Conservation (phyloP, 202 grass and related monocot species). For the Thinopyrum obtusiflorum region DNA sequence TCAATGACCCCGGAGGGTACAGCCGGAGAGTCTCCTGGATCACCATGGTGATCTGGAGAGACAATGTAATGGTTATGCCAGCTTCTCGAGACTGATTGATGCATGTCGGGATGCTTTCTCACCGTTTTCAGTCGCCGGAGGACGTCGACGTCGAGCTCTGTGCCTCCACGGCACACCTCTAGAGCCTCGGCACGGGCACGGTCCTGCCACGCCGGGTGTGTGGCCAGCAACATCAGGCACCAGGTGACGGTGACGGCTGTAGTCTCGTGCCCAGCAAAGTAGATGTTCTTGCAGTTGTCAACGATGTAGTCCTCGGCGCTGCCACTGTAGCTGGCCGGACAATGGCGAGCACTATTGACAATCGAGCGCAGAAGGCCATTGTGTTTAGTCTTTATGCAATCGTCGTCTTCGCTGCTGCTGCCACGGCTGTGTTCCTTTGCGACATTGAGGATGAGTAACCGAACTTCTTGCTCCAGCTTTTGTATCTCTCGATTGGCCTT, state of each 20-base stretch:
- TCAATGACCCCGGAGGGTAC: no score
- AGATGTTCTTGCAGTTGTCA: slow-evolving; percentile 62
- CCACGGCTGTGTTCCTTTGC: slow-evolving; percentile 19
- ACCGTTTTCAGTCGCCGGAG: slow-evolving; percentile 51
- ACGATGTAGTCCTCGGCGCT: slow-evolving; percentile 49
- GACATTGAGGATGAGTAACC: slow-evolving; percentile 40
- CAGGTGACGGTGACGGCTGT: slow-evolving; percentile 46
- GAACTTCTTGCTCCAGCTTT: slow-evolving; percentile 43
- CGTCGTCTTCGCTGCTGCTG: background rate
- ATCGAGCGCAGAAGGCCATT: slow-evolving; percentile 41
- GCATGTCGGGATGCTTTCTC: background rate
- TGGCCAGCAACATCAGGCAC: slow-evolving; percentile 69
- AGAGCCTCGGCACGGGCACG: slow-evolving; percentile 42
- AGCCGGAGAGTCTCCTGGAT: no score
- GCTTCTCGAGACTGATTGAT: background rate
- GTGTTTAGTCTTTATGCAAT: background rate
- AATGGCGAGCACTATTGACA: slow-evolving; percentile 22
- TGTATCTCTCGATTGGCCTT: slow-evolving; percentile 48
- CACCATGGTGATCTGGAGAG: slow-evolving; percentile 12
- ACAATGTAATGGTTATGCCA: background rate
- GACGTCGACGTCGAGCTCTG: slow-evolving; percentile 13
- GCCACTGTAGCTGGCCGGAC: background rate
- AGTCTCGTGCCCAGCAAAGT: slow-evolving; percentile 60
- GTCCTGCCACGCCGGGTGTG: slow-evolving; percentile 54
- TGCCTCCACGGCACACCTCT: slow-evolving; percentile 28